Evolutionary conservation across 2,329 filamentous ascomycete genomes (phyloP), one percentile per base, ranked within the genome.

Genomic region (Cordyceps cateniannulata): DNA sequence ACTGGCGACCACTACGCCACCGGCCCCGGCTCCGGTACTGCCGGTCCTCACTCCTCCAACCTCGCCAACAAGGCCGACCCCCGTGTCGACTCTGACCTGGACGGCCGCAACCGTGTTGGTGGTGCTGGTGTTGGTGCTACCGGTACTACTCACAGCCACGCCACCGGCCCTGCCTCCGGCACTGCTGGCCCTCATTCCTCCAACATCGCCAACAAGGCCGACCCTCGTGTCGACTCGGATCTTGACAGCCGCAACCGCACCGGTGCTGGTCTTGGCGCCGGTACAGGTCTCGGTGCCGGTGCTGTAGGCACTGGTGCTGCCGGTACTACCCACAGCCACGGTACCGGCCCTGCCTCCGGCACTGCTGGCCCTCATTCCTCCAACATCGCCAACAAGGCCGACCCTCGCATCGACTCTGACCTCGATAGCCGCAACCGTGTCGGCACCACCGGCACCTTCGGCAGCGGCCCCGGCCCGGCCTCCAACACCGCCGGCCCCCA

Each of bases 181-280:
- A 70, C 69, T 54, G 66, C 71, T 38, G 70, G 80, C 10, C 76
- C 77, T n/a, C 78, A 83, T 68, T 66, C 63, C 61, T 75, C 73
- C 10, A 75, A 76, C 54, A 7, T 73, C 12, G 71, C 73, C 20
- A 84, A 84, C 69, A 77, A 79, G 38, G 66, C 70, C 7, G 81
- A 84, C 65, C 81, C 81, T 25, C 73, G 80, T n/a, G 72, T 83
- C 49, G 80, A 84, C 67, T 79, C 76, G 42, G 79, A 84, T 66
- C 71, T 77, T 10, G 77, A 79, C 62, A 70, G 71, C 49, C 29
- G 79, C 62, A 70, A 71, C 61, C 71, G 71, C 25, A 70, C 38
- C 27, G 40, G 57, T n/a, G 27, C 38, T 18, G 55, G 27, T 29
- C 8, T 29, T 29, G 27, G 27, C 8, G 27, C 32, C 32, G 32